Percentiles rank a stretch among this genome's conserved stretches.
These are phyloP conservation scores for Coemansia sp. DNA, from an alignment of 192 early-diverging fungal species.

Conservation along the genomic window DNA sequence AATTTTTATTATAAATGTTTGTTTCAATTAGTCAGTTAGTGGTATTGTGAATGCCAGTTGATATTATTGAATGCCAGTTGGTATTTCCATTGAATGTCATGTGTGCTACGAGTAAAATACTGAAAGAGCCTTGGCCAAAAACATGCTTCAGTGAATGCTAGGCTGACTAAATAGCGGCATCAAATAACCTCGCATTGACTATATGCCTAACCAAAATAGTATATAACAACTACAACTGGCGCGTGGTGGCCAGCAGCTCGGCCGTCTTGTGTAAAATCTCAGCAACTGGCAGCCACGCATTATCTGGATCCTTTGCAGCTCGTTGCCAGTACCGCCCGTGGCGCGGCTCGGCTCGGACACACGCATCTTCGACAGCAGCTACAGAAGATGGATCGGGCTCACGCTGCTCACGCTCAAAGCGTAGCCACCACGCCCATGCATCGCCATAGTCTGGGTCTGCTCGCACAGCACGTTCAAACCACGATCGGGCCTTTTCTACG, in stretches of 20 bases:
- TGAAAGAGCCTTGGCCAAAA: no score
- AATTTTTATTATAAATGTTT: neutral
- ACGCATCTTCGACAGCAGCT: constrained; percentile 61
- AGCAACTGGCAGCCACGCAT: constrained; percentile 17
- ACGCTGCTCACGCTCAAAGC: constrained; percentile 75
- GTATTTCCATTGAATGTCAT: no score
- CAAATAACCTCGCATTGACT: no score
- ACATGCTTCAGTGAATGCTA: no score
- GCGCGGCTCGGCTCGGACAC: constrained; percentile 75
- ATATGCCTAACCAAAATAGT: neutral
- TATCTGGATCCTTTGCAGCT: constrained; percentile 68
- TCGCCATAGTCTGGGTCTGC: constrained; percentile 89
- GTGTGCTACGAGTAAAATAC: no score
- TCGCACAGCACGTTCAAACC: constrained; percentile 83
- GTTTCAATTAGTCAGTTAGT: neutral
- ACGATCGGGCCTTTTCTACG: constrained; percentile 87
- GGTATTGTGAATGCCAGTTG: no score
- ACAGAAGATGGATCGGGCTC: neutral
- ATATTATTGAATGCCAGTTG: no score
- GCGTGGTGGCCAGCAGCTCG: constrained; percentile 15
- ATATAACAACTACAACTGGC: constrained; percentile 10
- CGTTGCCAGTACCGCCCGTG: constrained; percentile 90
- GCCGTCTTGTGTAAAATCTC: constrained; percentile 28
- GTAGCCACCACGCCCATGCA: constrained; percentile 92
- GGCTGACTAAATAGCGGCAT: no score